Base-by-base conservation (phyloP, 2,329 filamentous ascomycete species). In the Lanzia echinophila region DNA sequence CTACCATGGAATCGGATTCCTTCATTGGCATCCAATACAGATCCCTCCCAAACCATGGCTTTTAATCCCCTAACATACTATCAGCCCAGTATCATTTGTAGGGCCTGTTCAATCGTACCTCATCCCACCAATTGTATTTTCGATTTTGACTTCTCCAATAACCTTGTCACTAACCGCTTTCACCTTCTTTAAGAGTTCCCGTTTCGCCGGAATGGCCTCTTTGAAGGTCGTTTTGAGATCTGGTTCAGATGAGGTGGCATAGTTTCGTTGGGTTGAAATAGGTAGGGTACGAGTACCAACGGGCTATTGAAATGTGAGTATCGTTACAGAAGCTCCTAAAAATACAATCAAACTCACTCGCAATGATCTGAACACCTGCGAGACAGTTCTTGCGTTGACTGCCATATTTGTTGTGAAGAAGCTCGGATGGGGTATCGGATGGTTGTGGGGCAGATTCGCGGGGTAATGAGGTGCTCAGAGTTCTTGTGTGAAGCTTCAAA, bases 41-140 rank as follows among this genome's bases (percentile, higher is more conserved):
- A 96, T 45, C 94, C 94, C 73, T 99, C 94, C 94, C 94, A 99
- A 52, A 99, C 82, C 90, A 99, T 96, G 63, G 91, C 88, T 75
- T 96, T 96, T 63, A 99, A 82, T 38, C 92, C 92, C 72, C 77
- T 81, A 56, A 36, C n/a, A 11, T 33, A 20, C 15, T 41, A 56
- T 68, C 52, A 67, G 57, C 42, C 33, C 32, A 53, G 41, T n/a
- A 6, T 8, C 24, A 17, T 33, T 19, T 31, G 39, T 32, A 41
- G 22, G 7, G 12, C 43, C 6, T 19, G 52, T 5, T 15, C 8
- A 32, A 28, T 32, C 61, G 17, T 72, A 79, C 75, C 91, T 88
- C 94, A 97, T 97, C 67, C 94, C 94, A 65, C 94, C 94, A 63
- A 97, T 83, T 20, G 89, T 89, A 73, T 94, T 96, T 73, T 92